These are phyloP conservation scores for Solanum ahanhuiri DNA, from an alignment of 257 asterid genomes.

Conservation along the genomic window DNA sequence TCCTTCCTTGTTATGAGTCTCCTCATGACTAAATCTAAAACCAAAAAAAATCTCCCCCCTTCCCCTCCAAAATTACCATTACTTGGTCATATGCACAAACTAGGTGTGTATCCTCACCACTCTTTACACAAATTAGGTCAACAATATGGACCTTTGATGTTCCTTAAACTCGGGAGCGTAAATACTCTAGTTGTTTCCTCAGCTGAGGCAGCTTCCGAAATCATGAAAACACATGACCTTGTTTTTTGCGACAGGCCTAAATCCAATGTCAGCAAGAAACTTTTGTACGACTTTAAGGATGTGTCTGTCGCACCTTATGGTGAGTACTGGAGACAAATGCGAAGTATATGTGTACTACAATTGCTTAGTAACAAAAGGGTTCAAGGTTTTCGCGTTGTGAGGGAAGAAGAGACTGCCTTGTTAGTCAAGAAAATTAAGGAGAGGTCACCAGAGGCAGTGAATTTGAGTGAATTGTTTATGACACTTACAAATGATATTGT, in stretches of 20 bases:
- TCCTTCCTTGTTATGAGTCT: constrained; percentile 6
- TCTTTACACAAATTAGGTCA: constrained; percentile 20
- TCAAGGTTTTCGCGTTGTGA: constrained; percentile 14
- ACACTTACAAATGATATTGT: constrained; percentile 24
- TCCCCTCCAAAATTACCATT: constrained; percentile 38
- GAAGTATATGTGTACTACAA: constrained; percentile 35
- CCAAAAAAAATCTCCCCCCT: constrained; percentile 17
- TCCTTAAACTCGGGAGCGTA: constrained; percentile 27
- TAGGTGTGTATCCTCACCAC: constrained; percentile 30
- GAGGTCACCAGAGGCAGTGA: not conserved
- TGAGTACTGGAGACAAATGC: constrained; percentile 33
- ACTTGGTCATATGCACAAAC: constrained; percentile 35
- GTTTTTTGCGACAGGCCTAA: constrained; percentile 33
- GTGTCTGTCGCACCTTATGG: constrained; percentile 27
- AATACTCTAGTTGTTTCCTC: constrained; percentile 37
- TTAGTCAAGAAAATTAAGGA: constrained; percentile 1
- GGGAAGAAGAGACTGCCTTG: constrained; percentile 28
- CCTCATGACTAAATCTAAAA: not conserved
- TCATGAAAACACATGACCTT: constrained; percentile 35
- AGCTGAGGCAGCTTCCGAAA: constrained; percentile 26
- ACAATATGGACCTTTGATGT: constrained; percentile 34
- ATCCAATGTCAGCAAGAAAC: constrained; percentile 5
- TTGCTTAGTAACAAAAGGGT: constrained; percentile 35
- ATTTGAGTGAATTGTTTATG: constrained; percentile 20
- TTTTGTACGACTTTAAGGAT: constrained; percentile 14